phyloP scores from a whole-genome alignment of 805 yeast species.

The Ogataea wickerhamii region DNA sequence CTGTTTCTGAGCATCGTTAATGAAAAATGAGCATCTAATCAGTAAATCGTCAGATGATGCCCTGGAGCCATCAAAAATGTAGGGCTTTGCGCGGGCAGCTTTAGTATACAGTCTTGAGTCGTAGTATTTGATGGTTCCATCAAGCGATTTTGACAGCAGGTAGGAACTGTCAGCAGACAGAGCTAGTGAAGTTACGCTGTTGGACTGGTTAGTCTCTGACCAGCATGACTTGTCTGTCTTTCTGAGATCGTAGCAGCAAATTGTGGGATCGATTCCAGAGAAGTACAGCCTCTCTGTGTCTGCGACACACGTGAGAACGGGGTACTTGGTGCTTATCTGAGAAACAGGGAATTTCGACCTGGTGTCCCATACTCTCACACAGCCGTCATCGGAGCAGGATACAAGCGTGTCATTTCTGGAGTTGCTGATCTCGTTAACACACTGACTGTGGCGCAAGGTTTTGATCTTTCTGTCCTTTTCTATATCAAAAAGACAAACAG shows the following conservation, averaged over 20 bases:
- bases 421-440: conserved; percentile 53
- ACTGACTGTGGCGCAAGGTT: conserved; percentile 37
- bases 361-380: conserved; percentile 59
- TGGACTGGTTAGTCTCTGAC: conserved; percentile 42
- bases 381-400: conserved; percentile 68
- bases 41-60: conserved; percentile 49
- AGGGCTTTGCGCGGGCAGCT: conserved; percentile 41
- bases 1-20: conserved; percentile 29
- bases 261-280: conserved; percentile 66
- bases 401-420: conserved; percentile 32
- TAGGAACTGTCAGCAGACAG: conserved; percentile 40
- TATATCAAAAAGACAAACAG: conserved; percentile 61
- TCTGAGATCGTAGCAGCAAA: conserved; percentile 58
- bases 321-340: conserved; percentile 40
- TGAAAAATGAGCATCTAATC: conserved; percentile 47
- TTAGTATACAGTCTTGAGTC: conserved; percentile 43
- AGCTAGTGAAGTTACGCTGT: conserved; percentile 53
- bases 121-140: conserved; percentile 54
- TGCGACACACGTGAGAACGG: conserved; percentile 50
- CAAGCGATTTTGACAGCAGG: conserved; percentile 51
- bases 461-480: conserved; percentile 52
- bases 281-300: conserved; percentile 43
- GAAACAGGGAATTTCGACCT: conserved; percentile 45
- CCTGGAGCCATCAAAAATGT: conserved; percentile 55
- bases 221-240: conserved; percentile 40